Percentiles rank a stretch among this genome's conserved stretches.
These are phyloP conservation scores for Pseudonitzschia multistriata DNA, from an alignment of 108 stramenopile species.

Conservation along the genomic window DNA sequence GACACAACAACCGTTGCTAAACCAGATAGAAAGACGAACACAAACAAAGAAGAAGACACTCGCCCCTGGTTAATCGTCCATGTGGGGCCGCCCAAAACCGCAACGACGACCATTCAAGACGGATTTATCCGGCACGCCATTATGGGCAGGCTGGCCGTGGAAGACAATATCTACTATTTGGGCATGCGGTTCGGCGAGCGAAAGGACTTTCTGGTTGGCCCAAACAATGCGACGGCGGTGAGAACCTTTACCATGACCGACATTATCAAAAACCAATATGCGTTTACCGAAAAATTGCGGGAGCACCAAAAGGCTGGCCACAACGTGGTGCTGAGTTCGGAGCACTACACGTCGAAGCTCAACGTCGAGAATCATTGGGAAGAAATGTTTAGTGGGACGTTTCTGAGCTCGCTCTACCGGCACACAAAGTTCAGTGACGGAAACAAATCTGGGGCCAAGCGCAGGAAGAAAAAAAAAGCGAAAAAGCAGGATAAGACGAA, in stretches of 20 bases:
- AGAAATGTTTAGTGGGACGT: not conserved
- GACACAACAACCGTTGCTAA: no score
- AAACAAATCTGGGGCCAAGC: no score
- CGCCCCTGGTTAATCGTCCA: not conserved
- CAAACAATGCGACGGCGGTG: no score
- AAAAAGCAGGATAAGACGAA: no score
- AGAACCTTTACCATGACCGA: no score
- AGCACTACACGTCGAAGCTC: not conserved
- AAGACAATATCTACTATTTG: not conserved
- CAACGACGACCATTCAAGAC: not conserved
- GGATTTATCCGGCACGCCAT: not conserved
- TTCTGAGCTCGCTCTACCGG: no score
- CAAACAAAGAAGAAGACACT: no score
- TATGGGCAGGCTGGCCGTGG: not conserved
- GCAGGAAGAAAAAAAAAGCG: no score
- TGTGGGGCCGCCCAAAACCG: slow-evolving; percentile 8
- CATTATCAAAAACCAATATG: not conserved
- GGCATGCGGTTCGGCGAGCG: not conserved
- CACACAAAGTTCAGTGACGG: no score
- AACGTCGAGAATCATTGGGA: not conserved
- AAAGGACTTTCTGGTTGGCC: no score
- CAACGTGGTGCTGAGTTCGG: not conserved
- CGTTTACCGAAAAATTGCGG: not conserved
- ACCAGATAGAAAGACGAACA: no score
- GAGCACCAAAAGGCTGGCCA: not conserved